These are phyloP conservation scores for Cylindrotheca closterium DNA, from an alignment of 108 stramenopile species.

Conservation along the genomic window DNA sequence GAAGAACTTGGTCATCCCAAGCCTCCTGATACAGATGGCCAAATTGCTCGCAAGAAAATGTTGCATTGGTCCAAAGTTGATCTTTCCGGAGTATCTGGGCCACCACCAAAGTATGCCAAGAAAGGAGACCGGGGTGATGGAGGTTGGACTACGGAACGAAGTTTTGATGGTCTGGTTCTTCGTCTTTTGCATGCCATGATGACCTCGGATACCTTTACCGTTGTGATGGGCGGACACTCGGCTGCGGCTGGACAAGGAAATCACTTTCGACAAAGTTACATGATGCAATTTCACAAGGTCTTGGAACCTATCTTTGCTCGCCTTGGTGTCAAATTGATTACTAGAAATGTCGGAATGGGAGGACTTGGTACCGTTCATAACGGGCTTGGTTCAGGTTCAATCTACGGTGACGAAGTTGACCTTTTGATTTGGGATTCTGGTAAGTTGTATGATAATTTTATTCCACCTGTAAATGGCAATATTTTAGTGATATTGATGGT, in stretches of 20 bases:
- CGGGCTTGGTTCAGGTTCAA: constrained; percentile 53
- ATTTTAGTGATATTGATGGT: background rate
- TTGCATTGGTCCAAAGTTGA: constrained; percentile 64
- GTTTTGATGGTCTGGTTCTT: constrained; percentile 65
- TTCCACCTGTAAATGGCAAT: background rate
- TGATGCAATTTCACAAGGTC: constrained; percentile 64
- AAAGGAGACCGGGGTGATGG: constrained; percentile 43
- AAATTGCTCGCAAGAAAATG: constrained; percentile 49
- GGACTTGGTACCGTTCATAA: constrained; percentile 60
- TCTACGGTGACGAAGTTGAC: constrained; percentile 76
- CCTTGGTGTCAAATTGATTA: constrained; percentile 59
- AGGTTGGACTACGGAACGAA: constrained; percentile 79
- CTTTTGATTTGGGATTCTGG: constrained; percentile 78
- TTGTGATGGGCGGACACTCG: constrained; percentile 73
- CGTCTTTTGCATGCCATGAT: constrained; percentile 85
- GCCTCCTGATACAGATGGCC: constrained; percentile 44
- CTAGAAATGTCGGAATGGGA: constrained; percentile 63
- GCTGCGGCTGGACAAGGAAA: constrained; percentile 62
- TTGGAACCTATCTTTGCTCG: constrained; percentile 73
- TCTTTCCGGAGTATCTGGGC: constrained; percentile 21
- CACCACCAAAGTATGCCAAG: constrained; percentile 27
- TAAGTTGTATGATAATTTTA: constrained; percentile 9
- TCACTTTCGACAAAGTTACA: constrained; percentile 74
- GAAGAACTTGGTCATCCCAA: constrained; percentile 71
- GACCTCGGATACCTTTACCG: constrained; percentile 76